These are phyloP conservation scores for Russula sp. DNA, from an alignment of 768 basidiomycete species.

Conservation along the genomic window DNA sequence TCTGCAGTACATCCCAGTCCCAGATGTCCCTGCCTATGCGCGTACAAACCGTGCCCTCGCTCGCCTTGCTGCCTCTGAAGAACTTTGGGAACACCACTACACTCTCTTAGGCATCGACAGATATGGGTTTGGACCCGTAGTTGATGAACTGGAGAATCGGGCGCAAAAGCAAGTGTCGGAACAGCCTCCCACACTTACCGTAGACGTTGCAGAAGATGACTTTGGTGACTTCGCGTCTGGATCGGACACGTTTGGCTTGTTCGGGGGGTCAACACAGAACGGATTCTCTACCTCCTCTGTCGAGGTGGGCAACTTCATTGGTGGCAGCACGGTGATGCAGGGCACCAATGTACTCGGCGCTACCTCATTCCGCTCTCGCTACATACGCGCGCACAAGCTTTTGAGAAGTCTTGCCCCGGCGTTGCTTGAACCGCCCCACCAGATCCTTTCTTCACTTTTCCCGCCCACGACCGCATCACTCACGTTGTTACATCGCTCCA, in stretches of 20 bases:
- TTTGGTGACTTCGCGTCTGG: constrained; percentile 80
- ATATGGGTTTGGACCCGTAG: constrained; percentile 44
- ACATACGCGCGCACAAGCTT: constrained; percentile 61
- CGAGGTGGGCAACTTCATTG: constrained; percentile 51
- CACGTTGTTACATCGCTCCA: constrained; percentile 37
- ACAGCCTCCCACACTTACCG: constrained; percentile 58
- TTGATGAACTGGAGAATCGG: constrained; percentile 58
- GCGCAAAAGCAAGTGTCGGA: constrained; percentile 41
- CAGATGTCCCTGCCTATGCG: constrained; percentile 77
- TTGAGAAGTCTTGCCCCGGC: constrained; percentile 58
- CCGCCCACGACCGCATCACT: constrained; percentile 36
- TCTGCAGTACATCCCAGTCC: constrained; percentile 68
- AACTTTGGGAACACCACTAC: constrained; percentile 77
- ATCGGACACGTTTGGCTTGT: constrained; percentile 24
- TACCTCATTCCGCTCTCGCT: constrained; percentile 51
- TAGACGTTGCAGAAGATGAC: constrained; percentile 70
- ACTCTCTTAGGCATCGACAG: constrained; percentile 52
- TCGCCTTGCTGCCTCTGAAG: constrained; percentile 63
- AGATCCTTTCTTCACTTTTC: constrained; percentile 59
- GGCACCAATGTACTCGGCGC: constrained; percentile 39
- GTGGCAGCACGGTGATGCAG: constrained; percentile 37
- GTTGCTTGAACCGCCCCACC: constrained; percentile 62
- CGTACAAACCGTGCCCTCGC: constrained; percentile 62
- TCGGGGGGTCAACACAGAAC: constrained; percentile 16
- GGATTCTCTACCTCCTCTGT: constrained; percentile 35